phyloP scores from a whole-genome alignment of 2,329 filamentous ascomycete species.

The Sclerotinia spermophila region DNA sequence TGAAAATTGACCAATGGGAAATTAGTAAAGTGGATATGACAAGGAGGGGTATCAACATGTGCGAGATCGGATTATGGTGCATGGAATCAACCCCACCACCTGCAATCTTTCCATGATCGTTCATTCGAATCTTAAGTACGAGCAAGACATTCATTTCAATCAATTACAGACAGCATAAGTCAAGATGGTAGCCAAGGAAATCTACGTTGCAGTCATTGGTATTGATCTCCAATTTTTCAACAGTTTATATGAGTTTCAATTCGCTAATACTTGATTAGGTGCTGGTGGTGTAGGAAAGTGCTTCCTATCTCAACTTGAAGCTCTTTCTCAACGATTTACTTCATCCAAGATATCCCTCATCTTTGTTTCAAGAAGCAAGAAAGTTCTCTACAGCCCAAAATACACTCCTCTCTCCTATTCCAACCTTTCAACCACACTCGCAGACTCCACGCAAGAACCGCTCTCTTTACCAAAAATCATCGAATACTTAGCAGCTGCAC shows the following conservation, averaged over 20 bases:
- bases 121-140: constrained; percentile 6
- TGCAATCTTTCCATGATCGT: not conserved
- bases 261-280: constrained; percentile 48
- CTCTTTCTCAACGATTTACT: constrained; percentile 62
- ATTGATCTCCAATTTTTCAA: constrained; percentile 26
- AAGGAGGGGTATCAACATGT: constrained; percentile 2
- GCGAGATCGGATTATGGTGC: constrained; percentile 18
- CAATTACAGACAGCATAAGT: not conserved
- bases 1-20: not conserved
- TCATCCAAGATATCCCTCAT: constrained; percentile 67
- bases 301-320: constrained; percentile 79
- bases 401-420: constrained; percentile 65
- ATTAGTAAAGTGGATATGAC: not conserved
- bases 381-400: constrained; percentile 70
- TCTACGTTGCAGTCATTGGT: constrained; percentile 47
- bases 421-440: constrained; percentile 59
- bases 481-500: constrained; percentile 73
- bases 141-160: not conserved
- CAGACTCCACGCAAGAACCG: constrained; percentile 60
- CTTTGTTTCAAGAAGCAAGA: constrained; percentile 82
- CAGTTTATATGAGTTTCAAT: constrained; percentile 20
- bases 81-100: constrained; percentile 16
- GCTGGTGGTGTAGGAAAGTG: constrained; percentile 89
- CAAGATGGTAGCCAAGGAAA: constrained; percentile 36
- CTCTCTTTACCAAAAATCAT: constrained; percentile 67